phyloP scores from a whole-genome alignment of 78 protist genomes.

The Dictyostelium discoideum region DNA sequence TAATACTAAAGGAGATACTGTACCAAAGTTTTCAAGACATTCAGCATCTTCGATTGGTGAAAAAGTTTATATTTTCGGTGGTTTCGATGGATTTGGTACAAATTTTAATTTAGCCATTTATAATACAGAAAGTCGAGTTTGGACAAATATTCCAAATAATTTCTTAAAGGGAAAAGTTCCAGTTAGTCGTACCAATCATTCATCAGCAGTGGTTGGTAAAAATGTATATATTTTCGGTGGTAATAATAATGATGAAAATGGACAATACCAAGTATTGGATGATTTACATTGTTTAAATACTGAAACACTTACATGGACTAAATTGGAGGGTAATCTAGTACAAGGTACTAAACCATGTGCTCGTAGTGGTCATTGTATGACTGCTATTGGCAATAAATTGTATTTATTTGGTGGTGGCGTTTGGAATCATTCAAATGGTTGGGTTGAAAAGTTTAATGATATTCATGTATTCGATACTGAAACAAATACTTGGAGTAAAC shows the following conservation, averaged over 20 bases:
- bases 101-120: conserved; percentile 60
- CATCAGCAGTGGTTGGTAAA: conserved; percentile 48
- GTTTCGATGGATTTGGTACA: conserved; percentile 75
- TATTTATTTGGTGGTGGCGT: conserved; percentile 83
- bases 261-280: conserved; percentile 61
- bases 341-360: conserved; percentile 71
- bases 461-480: conserved; percentile 65
- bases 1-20: conserved; percentile 47
- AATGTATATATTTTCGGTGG: conserved; percentile 83
- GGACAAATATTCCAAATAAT: conserved; percentile 52
- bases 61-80: conserved; percentile 72
- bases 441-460: conserved; percentile 83
- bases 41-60: conserved; percentile 32
- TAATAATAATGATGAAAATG: conserved; percentile 62
- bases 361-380: conserved; percentile 79
- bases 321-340: not conserved
- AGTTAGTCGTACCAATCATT: conserved; percentile 72
- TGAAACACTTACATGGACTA: conserved; percentile 48
- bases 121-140: conserved; percentile 24
- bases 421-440: conserved; percentile 71
- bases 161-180: conserved; percentile 31
- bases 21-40: conserved; percentile 70
- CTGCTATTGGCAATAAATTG: conserved; percentile 54
- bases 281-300: conserved; percentile 70
- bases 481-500: conserved; percentile 50